These are phyloP conservation scores for Suhomyces vadensis DNA, from an alignment of 805 yeast genomes.

Conservation along the genomic window DNA sequence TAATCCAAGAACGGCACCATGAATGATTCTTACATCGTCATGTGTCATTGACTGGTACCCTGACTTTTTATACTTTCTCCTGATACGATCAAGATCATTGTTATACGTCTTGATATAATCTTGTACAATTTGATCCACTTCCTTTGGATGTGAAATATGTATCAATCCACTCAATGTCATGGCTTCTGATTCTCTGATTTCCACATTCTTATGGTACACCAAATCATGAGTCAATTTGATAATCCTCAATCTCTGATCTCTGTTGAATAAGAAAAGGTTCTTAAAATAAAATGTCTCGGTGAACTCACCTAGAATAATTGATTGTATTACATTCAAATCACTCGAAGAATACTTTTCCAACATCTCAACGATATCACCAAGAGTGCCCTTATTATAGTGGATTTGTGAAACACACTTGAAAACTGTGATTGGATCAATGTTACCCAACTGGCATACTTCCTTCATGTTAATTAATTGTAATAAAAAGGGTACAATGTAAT, in stretches of 20 bases:
- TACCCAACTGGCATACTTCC: slow-evolving; percentile 76
- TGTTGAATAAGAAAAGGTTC: slow-evolving; percentile 56
- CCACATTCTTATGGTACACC: slow-evolving; percentile 63
- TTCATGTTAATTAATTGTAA: slow-evolving; percentile 63
- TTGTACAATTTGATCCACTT: slow-evolving; percentile 42
- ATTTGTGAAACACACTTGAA: slow-evolving; percentile 48
- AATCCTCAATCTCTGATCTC: slow-evolving; percentile 48
- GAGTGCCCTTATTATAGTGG: slow-evolving; percentile 23
- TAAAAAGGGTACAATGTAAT: slow-evolving; percentile 66
- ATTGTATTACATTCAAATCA: slow-evolving; percentile 48
- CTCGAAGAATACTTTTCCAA: slow-evolving; percentile 38
- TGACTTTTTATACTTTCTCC: slow-evolving; percentile 40
- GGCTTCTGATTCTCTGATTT: slow-evolving; percentile 74
- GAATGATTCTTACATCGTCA: slow-evolving; percentile 53
- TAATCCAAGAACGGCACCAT: slow-evolving; percentile 85
- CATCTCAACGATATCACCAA: slow-evolving; percentile 34
- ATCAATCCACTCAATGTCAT: slow-evolving; percentile 77
- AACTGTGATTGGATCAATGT: slow-evolving; percentile 52
- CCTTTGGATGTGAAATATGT: slow-evolving; percentile 57
- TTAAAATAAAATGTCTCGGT: slow-evolving; percentile 71
- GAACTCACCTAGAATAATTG: slow-evolving; percentile 64
- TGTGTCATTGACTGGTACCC: slow-evolving; percentile 37
- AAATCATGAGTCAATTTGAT: slow-evolving; percentile 53
- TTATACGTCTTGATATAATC: slow-evolving; percentile 35
- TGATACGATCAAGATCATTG: slow-evolving; percentile 40